Evolutionary conservation across 1,284 basidiomycete species (phyloP).

Genomic region (Ceratobasidium sp.): DNA sequence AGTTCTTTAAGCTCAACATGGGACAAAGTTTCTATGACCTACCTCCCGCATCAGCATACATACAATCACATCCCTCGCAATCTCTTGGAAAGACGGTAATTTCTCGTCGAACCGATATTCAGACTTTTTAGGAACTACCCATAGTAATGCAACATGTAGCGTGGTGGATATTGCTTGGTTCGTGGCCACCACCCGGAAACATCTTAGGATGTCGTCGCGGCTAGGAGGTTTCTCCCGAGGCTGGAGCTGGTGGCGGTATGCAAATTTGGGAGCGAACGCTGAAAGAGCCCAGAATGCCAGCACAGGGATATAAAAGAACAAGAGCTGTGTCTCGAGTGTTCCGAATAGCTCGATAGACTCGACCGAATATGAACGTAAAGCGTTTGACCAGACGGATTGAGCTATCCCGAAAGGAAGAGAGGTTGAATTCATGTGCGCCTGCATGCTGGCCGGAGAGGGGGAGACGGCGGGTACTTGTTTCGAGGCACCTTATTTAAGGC

Average conservation of each 20-base stretch:
- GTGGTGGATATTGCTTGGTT: slow-evolving; percentile 24
- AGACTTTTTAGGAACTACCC: neutral
- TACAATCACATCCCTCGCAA: neutral
- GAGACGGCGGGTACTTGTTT: neutral
- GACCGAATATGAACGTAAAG: slow-evolving; percentile 13
- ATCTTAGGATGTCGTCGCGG: slow-evolving; percentile 20
- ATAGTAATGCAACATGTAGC: slow-evolving; percentile 18
- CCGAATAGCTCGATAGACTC: slow-evolving; percentile 28
- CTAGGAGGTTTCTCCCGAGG: slow-evolving; percentile 28
- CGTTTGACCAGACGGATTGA: slow-evolving; percentile 21
- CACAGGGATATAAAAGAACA: slow-evolving; percentile 40
- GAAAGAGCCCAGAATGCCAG: slow-evolving; percentile 26
- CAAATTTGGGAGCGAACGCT: slow-evolving; percentile 25
- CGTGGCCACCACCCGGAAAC: slow-evolving; percentile 12
- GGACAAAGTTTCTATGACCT: neutral
- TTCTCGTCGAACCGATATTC: slow-evolving; percentile 36
- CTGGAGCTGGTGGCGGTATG: slow-evolving; percentile 33
- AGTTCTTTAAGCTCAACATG: neutral
- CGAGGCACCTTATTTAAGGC: neutral
- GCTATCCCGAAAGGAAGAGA: neutral
- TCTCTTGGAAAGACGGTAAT: slow-evolving; percentile 13
- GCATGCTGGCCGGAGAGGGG: neutral
- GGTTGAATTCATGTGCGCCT: slow-evolving; percentile 4
- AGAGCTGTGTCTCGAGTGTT: slow-evolving; percentile 13
- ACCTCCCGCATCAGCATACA: slow-evolving; percentile 40